Evolutionary conservation across 805 yeast species (phyloP).

Genomic region (Spathaspora girioi): DNA sequence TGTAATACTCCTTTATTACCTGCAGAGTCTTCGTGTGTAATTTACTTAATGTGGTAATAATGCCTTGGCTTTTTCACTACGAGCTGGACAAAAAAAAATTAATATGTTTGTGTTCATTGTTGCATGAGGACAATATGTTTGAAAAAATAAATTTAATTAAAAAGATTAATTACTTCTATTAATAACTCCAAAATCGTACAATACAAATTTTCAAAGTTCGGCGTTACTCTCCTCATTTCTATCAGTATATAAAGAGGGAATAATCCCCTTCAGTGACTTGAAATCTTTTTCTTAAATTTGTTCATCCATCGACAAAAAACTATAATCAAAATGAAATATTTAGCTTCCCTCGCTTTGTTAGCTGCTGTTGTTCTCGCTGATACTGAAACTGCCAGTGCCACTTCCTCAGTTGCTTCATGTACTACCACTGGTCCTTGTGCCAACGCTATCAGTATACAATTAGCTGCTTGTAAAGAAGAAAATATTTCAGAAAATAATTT

Average conservation of each 20-base stretch:
- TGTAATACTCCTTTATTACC: no score
- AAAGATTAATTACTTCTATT: background rate
- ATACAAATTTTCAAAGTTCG: background rate
- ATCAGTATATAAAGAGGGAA: background rate
- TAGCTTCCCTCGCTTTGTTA: background rate
- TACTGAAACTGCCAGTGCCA: background rate
- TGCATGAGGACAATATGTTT: background rate
- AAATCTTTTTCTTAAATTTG: background rate
- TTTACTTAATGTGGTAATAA: background rate
- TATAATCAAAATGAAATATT: background rate
- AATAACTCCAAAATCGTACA: background rate
- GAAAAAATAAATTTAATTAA: no score
- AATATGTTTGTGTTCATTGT: background rate
- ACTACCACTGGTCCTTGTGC: background rate
- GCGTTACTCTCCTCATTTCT: background rate
- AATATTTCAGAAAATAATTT: background rate
- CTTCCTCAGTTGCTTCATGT: background rate
- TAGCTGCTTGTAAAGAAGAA: slow-evolving; percentile 1
- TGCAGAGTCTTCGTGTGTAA: background rate
- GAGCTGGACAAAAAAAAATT: background rate
- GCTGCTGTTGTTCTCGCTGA: background rate
- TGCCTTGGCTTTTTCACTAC: background rate
- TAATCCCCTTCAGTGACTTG: background rate
- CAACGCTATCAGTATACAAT: background rate
- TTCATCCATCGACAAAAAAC: background rate